These are phyloP conservation scores for Inonotus hispidus DNA, from an alignment of 1,284 basidiomycete species.

Conservation along the genomic window DNA sequence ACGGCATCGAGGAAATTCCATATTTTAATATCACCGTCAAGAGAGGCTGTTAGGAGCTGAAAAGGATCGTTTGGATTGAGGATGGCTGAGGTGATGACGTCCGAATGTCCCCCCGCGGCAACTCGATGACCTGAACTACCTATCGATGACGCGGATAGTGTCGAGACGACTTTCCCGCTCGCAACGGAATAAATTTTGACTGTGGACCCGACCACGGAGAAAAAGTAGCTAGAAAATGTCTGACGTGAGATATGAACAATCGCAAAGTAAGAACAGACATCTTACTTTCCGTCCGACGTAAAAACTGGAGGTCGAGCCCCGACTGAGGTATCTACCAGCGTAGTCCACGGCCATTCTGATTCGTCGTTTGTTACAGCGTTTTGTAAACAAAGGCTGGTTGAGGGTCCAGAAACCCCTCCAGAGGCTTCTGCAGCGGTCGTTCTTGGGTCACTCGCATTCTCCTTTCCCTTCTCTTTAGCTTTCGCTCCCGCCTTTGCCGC, in stretches of 20 bases:
- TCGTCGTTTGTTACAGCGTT: slow-evolving; percentile 21
- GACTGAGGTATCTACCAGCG: slow-evolving; percentile 65
- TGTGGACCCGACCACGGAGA: slow-evolving; percentile 69
- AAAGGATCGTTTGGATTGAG: slow-evolving; percentile 85
- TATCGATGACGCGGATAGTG: slow-evolving; percentile 44
- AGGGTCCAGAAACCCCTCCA: neutral
- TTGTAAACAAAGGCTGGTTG: neutral
- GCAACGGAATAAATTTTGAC: slow-evolving; percentile 79
- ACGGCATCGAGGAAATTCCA: slow-evolving; percentile 94
- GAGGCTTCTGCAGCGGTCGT: neutral
- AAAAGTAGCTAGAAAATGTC: slow-evolving; percentile 67
- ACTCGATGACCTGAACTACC: slow-evolving; percentile 34
- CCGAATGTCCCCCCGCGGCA: slow-evolving; percentile 38
- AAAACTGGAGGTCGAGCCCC: slow-evolving; percentile 70
- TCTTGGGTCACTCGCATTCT: neutral
- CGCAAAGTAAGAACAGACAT: slow-evolving; percentile 19
- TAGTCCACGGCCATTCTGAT: slow-evolving; percentile 61
- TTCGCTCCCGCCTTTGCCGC: neutral
- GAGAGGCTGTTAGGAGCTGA: slow-evolving; percentile 83
- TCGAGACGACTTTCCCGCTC: slow-evolving; percentile 78
- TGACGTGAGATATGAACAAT: slow-evolving; percentile 19
- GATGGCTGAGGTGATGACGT: slow-evolving; percentile 68
- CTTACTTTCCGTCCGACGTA: slow-evolving; percentile 82
- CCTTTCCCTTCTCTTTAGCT: slow-evolving; percentile 15
- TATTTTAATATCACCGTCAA: slow-evolving; percentile 80